A percentile compares a stretch with the other conserved stretches of the same genome.
Evolutionary conservation across 306 rosid species (phyloP).

Genomic region (Notholithocarpus densiflorus): DNA sequence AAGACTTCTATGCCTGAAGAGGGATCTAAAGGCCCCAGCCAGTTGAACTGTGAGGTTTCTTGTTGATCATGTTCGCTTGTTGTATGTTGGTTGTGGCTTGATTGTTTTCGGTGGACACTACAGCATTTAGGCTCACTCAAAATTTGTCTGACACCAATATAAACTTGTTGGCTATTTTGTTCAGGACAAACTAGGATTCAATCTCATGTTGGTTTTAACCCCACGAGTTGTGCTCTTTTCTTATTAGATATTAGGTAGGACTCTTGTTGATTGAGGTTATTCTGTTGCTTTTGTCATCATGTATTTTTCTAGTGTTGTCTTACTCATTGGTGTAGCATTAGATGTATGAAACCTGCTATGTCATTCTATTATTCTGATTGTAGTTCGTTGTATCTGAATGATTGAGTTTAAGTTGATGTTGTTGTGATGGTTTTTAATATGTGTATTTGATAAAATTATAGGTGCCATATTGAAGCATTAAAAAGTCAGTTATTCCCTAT

Average conservation of each 20-base stretch:
- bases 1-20: conserved; percentile 56
- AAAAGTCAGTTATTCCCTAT: neutral
- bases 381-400: conserved; percentile 33
- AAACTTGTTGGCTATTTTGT: conserved; percentile 26
- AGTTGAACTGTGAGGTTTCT: conserved; percentile 58
- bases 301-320: conserved; percentile 45
- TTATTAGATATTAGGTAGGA: conserved; percentile 45
- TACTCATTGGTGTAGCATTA: conserved; percentile 38
- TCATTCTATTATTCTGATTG: conserved; percentile 26
- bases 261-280: conserved; percentile 35
- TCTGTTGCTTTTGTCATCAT: conserved; percentile 28
- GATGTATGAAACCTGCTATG: conserved; percentile 49
- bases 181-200: conserved; percentile 33
- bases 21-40: conserved; percentile 56
- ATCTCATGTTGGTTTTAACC: conserved; percentile 35
- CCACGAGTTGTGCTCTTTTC: conserved; percentile 26
- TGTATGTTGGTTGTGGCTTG: conserved; percentile 16
- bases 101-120: conserved; percentile 26
- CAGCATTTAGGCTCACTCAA: conserved; percentile 50
- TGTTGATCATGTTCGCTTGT: conserved; percentile 31
- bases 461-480: neutral
- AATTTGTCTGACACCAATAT: conserved; percentile 43
- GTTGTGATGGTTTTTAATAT: neutral
- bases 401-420: conserved; percentile 38
- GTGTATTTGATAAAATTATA: neutral